Percentiles rank a stretch among this genome's conserved stretches.
phyloP scores from a whole-genome alignment of 75 land plant species.

The Gnetum montanum region DNA sequence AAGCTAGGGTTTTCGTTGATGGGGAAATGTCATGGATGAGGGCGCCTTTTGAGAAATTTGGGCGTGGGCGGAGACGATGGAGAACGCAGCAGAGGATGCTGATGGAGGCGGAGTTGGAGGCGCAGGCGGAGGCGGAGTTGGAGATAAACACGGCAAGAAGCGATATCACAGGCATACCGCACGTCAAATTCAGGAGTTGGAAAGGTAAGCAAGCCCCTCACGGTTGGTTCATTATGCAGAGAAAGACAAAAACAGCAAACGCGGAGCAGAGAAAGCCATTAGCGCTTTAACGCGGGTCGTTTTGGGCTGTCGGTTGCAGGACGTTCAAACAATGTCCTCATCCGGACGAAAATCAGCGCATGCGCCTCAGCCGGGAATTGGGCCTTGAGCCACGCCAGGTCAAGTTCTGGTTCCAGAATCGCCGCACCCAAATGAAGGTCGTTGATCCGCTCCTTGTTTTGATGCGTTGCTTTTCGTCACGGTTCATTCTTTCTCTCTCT shows the following conservation, averaged over 20 bases:
- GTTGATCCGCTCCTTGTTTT: neutral
- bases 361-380: conserved; percentile 70
- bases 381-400: conserved; percentile 74
- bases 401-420: conserved; percentile 91
- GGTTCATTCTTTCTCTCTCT: too few relatives aligned
- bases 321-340: conserved; percentile 87
- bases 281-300: too few relatives aligned
- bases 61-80: too few relatives aligned
- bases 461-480: neutral
- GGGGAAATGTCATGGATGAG: too few relatives aligned
- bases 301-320: too few relatives aligned
- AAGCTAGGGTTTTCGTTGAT: too few relatives aligned
- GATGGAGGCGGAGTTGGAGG: neutral
- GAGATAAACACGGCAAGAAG: conserved; percentile 39
- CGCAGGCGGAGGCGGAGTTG: conserved; percentile 20
- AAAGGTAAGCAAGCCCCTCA: conserved; percentile 29
- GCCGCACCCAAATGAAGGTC: conserved; percentile 87
- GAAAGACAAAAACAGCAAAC: too few relatives aligned
- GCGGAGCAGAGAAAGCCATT: too few relatives aligned
- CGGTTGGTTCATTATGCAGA: neutral
- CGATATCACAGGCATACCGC: conserved; percentile 79
- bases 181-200: conserved; percentile 79
- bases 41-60: too few relatives aligned
- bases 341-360: conserved; percentile 82
- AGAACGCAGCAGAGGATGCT: neutral